Evolutionary conservation across 805 yeast species (phyloP).

Genomic region (Candida caryicola): DNA sequence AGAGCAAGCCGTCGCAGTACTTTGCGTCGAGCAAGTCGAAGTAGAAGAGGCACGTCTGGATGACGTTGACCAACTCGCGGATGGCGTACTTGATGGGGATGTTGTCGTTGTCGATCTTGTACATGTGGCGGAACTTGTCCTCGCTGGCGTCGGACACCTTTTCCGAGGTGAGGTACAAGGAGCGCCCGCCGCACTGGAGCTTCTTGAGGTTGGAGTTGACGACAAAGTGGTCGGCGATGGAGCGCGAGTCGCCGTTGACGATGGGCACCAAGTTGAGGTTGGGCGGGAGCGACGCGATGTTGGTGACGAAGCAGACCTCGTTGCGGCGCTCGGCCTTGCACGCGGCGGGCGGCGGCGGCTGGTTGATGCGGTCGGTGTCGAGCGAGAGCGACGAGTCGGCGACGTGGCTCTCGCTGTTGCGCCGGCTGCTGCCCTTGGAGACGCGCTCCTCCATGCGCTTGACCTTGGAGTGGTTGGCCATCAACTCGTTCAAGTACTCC

Average conservation of each 20-base stretch:
- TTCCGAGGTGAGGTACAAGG: constrained; percentile 63
- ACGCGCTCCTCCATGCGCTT: constrained; percentile 44
- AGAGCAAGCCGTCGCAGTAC: constrained; percentile 81
- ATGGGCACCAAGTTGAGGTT: constrained; percentile 68
- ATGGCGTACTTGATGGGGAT: constrained; percentile 66
- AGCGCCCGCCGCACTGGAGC: constrained; percentile 80
- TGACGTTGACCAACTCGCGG: constrained; percentile 65
- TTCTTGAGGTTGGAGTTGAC: constrained; percentile 76
- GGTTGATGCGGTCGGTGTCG: not conserved
- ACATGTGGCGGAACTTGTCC: constrained; percentile 77
- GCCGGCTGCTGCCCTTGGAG: constrained; percentile 1
- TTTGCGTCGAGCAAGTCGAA: constrained; percentile 67
- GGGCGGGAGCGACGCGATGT: constrained; percentile 77
- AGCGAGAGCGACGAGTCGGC: not conserved
- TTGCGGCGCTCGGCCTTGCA: constrained; percentile 1
- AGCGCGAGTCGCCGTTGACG: constrained; percentile 53
- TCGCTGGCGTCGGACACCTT: constrained; percentile 73
- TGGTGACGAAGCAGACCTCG: constrained; percentile 66
- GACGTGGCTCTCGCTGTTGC: not conserved
- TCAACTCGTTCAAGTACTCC: constrained; percentile 62
- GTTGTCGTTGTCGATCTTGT: constrained; percentile 48
- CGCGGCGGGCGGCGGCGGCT: not conserved
- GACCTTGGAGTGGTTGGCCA: constrained; percentile 64
- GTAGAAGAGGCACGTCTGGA: constrained; percentile 76
- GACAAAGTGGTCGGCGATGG: constrained; percentile 55